Conservation (phyloP, 2,329 filamentous ascomycete genomes). For the Stemphylium vesicarium region DNA sequence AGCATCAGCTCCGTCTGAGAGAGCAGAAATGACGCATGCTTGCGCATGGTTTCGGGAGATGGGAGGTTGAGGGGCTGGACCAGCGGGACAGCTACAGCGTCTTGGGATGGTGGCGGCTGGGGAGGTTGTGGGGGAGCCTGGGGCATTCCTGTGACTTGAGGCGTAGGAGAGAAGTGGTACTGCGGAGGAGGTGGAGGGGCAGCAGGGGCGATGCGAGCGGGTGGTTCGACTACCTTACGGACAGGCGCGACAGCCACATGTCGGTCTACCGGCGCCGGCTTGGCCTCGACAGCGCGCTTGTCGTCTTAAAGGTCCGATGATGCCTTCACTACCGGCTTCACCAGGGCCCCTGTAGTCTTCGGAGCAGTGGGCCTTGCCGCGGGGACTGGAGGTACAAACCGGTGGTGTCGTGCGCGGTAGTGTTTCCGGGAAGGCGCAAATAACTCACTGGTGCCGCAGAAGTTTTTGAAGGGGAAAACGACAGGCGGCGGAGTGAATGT, state of each 20-base stretch:
- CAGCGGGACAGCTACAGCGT: background rate
- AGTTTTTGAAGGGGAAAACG: conserved; percentile 1
- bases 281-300: background rate
- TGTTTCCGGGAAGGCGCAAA: background rate
- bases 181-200: no score
- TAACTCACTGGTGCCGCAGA: conserved; percentile 9
- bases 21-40: background rate
- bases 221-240: background rate
- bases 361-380: background rate
- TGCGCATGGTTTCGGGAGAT: background rate
- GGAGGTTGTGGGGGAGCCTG: no score
- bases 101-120: no score
- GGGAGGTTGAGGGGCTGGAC: background rate
- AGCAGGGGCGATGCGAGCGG: background rate
- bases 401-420: background rate
- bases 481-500: background rate
- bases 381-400: background rate
- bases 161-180: no score
- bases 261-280: background rate
- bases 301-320: background rate
- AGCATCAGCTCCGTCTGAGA: background rate
- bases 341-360: background rate
- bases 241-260: background rate
- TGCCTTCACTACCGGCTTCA: background rate
- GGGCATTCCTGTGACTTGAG: no score